Conservation (phyloP, 2,329 filamentous ascomycete species). For the Aspergillus bombycis region DNA sequence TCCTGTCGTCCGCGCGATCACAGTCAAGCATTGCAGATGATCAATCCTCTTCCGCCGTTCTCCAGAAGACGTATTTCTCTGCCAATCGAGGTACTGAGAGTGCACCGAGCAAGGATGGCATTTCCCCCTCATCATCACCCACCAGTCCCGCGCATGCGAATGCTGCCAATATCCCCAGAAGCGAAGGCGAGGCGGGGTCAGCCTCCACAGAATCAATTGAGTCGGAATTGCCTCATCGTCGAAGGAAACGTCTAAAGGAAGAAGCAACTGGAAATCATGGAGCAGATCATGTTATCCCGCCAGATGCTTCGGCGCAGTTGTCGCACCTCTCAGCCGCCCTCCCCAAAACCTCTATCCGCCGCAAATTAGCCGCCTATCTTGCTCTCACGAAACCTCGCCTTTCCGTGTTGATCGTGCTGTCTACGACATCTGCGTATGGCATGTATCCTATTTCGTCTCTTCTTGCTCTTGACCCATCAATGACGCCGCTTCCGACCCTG, state of each 20-base stretch:
- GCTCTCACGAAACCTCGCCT: constrained; percentile 95
- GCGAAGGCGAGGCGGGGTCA: constrained; percentile 20
- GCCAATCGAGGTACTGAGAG: constrained; percentile 32
- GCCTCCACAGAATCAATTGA: constrained; percentile 23
- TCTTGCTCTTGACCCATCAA: constrained; percentile 78
- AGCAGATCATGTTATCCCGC: constrained; percentile 49
- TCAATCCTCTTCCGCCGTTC: constrained; percentile 28
- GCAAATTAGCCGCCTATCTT: constrained; percentile 77
- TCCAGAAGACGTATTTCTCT: constrained; percentile 46
- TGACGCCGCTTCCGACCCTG: constrained; percentile 61
- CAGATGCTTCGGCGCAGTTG: constrained; percentile 64
- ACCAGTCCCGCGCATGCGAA: constrained; percentile 22
- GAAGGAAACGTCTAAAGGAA: constrained; percentile 48
- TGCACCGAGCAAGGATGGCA: constrained; percentile 22
- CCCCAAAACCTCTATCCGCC: constrained; percentile 61
- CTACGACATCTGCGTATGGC: constrained; percentile 87
- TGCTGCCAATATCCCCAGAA: constrained; percentile 19
- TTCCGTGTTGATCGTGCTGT: constrained; percentile 86
- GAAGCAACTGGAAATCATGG: constrained; percentile 23
- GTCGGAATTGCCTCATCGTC: constrained; percentile 45
- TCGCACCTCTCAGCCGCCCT: constrained; percentile 60
- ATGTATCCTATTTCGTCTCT: constrained; percentile 91
- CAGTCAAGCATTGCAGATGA: constrained; percentile 33
- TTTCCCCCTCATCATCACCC: constrained; percentile 33
- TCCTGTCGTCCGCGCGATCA: constrained; percentile 34